Evolutionary conservation across 2,329 filamentous ascomycete genomes (phyloP), one percentile per base, ranked within the genome.

Genomic region (Apiospora koreana): DNA sequence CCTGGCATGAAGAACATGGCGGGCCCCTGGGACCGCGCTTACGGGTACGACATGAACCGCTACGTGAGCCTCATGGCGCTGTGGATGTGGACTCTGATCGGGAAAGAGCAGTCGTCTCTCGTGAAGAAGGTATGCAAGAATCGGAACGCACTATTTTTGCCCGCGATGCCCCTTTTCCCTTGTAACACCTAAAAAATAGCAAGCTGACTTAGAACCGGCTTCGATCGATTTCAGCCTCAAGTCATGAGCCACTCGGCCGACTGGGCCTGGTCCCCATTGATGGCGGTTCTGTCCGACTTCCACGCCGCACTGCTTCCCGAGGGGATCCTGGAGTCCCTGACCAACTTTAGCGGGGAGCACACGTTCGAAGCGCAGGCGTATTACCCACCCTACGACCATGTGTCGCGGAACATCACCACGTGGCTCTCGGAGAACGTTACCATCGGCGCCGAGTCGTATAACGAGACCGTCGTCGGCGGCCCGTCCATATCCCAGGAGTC

Each of bases 31-130:
- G 89, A 91, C 76, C 85, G 89, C 0, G 82, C 85, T 0, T 91
- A 91, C 72, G 88, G 88, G 0, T 91, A 86, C 70, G 88, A 91
- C 71, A 90, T 91, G 88, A 90, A 89, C 69, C 80, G 84, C 8
- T 91, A 91, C 73, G 76, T 90, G 4, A 86, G 86, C 68, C 82
- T 91, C 66, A 84, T 91, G 76, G 85, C 86, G 0, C 76, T 88
- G 18, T 88, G 88, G 79, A 83, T 91, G 72, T 91, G 88, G 89
- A 84, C 86, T 0, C 71, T 89, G 4, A 80, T 88, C 6, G 88
- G 87, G 10, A 86, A 87, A 68, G 80, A 83, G 38, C 77, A 78
- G 18, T 80, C 80, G 0, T 81, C 80, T 0, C 70, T 83, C 1
- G 79, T 80, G 38, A 69, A 75, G 6, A 79, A 78, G 68, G 80